phyloP scores from a whole-genome alignment of 768 basidiomycete genomes.

The Suillus weaverae region DNA sequence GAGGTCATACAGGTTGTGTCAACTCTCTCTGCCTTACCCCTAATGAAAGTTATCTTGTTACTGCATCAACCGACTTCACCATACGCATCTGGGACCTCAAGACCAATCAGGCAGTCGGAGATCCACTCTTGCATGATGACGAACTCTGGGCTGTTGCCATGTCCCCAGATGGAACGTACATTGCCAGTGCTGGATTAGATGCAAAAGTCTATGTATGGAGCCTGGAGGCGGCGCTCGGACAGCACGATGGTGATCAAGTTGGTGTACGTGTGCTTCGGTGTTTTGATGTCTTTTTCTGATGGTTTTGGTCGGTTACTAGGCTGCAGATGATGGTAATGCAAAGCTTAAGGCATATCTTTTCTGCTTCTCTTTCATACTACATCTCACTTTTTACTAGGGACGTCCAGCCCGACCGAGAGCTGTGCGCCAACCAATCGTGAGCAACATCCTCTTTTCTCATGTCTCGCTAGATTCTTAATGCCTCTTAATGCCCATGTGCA shows the following conservation, averaged over 20 bases:
- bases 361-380: no score
- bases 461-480: no score
- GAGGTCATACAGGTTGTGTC: background rate
- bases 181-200: constrained; percentile 83
- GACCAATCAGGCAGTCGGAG: constrained; percentile 10
- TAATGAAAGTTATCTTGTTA: background rate
- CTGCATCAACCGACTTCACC: background rate
- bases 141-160: constrained; percentile 77
- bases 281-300: no score
- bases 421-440: background rate
- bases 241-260: background rate
- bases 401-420: background rate
- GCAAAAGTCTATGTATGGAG: constrained; percentile 80
- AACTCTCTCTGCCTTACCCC: background rate
- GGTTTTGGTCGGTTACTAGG: no score
- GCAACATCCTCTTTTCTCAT: background rate
- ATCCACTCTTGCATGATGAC: constrained; percentile 70
- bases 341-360: no score
- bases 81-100: background rate
- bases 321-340: no score
- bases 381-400: no score
- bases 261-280: no score
- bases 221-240: constrained; percentile 36
- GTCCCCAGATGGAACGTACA: constrained; percentile 77
- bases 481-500: no score